A percentile compares a stretch with the other conserved stretches of the same genome.
These are phyloP conservation scores for Ogataea paraovalis DNA, from an alignment of 805 yeast genomes.

Conservation along the genomic window DNA sequence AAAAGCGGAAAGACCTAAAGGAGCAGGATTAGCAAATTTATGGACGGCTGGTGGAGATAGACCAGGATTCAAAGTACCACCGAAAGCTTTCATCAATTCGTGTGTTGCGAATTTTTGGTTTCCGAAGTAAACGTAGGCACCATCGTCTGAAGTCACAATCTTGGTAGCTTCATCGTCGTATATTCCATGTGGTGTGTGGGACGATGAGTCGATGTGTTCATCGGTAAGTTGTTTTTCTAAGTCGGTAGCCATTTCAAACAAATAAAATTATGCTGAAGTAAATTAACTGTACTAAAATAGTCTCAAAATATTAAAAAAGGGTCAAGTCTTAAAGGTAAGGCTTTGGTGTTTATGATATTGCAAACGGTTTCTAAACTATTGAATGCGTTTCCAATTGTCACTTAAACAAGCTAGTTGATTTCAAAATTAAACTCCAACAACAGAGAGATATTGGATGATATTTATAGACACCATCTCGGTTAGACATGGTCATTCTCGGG, in stretches of 20 bases:
- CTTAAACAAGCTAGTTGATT: neutral
- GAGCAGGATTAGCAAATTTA: slow-evolving; percentile 70
- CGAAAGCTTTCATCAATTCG: slow-evolving; percentile 65
- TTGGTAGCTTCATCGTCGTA: slow-evolving; percentile 19
- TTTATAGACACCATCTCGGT: neutral
- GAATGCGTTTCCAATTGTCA: neutral
- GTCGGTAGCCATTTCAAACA: slow-evolving; percentile 6
- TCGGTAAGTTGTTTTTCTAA: slow-evolving; percentile 20
- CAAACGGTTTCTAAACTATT: too few relatives aligned
- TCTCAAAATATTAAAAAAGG: too few relatives aligned
- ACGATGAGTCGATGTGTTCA: slow-evolving; percentile 12
- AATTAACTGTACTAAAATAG: too few relatives aligned
- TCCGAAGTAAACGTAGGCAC: slow-evolving; percentile 68
- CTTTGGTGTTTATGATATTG: too few relatives aligned
- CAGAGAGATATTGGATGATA: neutral
- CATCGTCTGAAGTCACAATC: slow-evolving; percentile 49
- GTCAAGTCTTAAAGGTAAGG: too few relatives aligned
- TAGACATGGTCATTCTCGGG: neutral
- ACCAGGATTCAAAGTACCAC: slow-evolving; percentile 82
- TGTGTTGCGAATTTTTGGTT: slow-evolving; percentile 59
- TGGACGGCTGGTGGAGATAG: slow-evolving; percentile 51
- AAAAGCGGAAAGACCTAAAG: slow-evolving; percentile 68
- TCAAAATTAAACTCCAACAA: neutral
- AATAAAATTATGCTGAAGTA: neutral
- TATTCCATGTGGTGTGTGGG: slow-evolving; percentile 21